Conservation (phyloP, 1,139 yeast species). For the Arxiozyma slooffiae region DNA sequence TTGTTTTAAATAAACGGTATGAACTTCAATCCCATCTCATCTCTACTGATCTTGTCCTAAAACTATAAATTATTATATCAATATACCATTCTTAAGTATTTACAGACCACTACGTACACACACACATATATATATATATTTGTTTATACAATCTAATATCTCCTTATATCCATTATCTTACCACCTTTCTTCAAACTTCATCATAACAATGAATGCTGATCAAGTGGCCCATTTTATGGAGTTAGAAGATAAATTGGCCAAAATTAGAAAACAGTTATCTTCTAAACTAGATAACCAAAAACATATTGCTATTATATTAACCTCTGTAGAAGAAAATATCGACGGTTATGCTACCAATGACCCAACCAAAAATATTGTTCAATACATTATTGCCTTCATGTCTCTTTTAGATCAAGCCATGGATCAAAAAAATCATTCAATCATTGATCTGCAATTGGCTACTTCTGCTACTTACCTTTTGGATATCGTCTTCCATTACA, state of each 20-base stretch:
- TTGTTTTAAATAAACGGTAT: not conserved
- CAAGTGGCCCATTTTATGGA: conserved; percentile 46
- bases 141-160: not conserved
- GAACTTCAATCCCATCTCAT: conserved; percentile 12
- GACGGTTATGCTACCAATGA: conserved; percentile 42
- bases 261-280: conserved; percentile 57
- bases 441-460: conserved; percentile 54
- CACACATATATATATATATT: too few species aligned
- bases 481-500: conserved; percentile 67
- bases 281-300: conserved; percentile 81
- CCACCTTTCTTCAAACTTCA: not conserved
- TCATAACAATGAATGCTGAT: conserved; percentile 29
- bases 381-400: conserved; percentile 76
- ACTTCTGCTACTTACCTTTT: conserved; percentile 71
- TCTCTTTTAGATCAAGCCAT: conserved; percentile 73
- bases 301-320: conserved; percentile 61
- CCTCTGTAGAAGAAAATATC: conserved; percentile 85
- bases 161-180: not conserved
- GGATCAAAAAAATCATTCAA: conserved; percentile 38
- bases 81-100: not conserved
- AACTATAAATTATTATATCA: not conserved
- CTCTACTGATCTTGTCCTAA: conserved; percentile 4
- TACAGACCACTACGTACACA: not conserved
- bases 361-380: conserved; percentile 50
- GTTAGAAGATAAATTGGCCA: conserved; percentile 58